Base-by-base conservation (phyloP, 148 eudicot genomes). In the Gaultheria prostrata region DNA sequence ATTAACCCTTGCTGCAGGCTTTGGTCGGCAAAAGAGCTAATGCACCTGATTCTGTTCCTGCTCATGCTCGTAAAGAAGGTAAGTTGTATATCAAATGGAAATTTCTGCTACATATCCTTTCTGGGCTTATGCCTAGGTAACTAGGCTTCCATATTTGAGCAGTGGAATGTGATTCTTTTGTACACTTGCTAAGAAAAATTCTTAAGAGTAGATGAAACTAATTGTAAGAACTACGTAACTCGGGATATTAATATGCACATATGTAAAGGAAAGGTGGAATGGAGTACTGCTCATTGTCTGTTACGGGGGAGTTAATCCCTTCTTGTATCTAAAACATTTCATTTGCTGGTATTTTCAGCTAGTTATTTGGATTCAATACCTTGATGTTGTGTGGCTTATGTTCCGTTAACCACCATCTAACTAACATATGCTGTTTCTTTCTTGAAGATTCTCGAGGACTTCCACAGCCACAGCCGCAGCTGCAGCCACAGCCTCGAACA, bases 11-110 rank as follows among this genome's bases (percentile, higher is more conserved):
- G 82, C 76, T 65, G 83, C 92, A 94, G 98, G 87, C 93, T 79
- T 86, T 95, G 88, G 92, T 89, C 82, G 97, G 92, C 87, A 91
- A 91, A 87, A 88, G 91, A 84, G 82, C 74, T 30, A 88, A 83
- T 35, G 79, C 77, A 84, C 86, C 87, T 80, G 91, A 87, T 69
- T 72, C 91, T 26, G 82, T 87, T 80, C 89, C 93, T 81, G 90
- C 91, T 79, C 92, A 76, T 85, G 89, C 82, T 85, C 95, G 76
- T 79, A 87, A 63, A 78, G 94, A 92, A 85, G 98, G 98, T 95
- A 86, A 85, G 24, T 77, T 51, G 67, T 61, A n/a, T 14, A 11
- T 39, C 30, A 35, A 35, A 32, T 65, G 21, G 2, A 45, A 0
- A 10, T 63, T 46, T 81, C 46, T 81, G 28, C 35, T 49, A 1